phyloP scores from a whole-genome alignment of 768 basidiomycete species.

The Agaricus sinodeliciosus region DNA sequence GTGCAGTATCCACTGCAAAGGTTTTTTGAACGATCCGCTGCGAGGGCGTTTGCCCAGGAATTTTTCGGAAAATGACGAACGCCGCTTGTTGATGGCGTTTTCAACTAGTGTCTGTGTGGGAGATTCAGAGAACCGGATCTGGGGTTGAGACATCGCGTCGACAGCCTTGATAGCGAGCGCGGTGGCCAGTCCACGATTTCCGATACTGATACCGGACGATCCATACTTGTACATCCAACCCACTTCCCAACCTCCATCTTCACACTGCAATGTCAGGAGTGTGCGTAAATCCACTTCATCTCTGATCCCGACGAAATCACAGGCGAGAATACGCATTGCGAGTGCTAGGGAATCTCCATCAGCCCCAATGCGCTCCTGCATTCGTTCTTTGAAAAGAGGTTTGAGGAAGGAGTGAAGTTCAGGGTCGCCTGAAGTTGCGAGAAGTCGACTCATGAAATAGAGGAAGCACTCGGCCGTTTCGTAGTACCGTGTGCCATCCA shows the following conservation, averaged over 20 bases:
- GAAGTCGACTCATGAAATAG: conserved; percentile 41
- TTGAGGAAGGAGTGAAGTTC: conserved; percentile 30
- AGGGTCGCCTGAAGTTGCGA: conserved; percentile 25
- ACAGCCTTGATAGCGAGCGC: conserved; percentile 49
- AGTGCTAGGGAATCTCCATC: conserved; percentile 48
- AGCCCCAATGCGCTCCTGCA: conserved; percentile 43
- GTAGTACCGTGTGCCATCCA: conserved; percentile 52
- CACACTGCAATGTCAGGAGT: conserved; percentile 40
- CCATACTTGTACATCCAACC: conserved; percentile 56
- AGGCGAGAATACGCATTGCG: conserved; percentile 47
- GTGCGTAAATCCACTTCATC: conserved; percentile 37
- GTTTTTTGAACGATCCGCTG: conserved; percentile 20
- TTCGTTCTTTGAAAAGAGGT: conserved; percentile 35
- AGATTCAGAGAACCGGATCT: not conserved
- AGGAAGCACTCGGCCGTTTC: conserved; percentile 45
- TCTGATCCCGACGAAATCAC: conserved; percentile 31
- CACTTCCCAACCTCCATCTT: conserved; percentile 50
- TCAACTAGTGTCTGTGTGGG: conserved; percentile 8
- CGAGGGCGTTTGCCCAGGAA: conserved; percentile 16
- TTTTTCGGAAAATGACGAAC: conserved; percentile 3
- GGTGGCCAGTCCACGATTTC: conserved; percentile 49
- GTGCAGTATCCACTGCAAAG: conserved; percentile 24
- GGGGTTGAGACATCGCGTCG: conserved; percentile 18
- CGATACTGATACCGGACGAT: conserved; percentile 38
- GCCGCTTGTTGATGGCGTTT: not conserved